phyloP scores from a whole-genome alignment of 768 basidiomycete genomes.

The Melanogaster broomeanus region DNA sequence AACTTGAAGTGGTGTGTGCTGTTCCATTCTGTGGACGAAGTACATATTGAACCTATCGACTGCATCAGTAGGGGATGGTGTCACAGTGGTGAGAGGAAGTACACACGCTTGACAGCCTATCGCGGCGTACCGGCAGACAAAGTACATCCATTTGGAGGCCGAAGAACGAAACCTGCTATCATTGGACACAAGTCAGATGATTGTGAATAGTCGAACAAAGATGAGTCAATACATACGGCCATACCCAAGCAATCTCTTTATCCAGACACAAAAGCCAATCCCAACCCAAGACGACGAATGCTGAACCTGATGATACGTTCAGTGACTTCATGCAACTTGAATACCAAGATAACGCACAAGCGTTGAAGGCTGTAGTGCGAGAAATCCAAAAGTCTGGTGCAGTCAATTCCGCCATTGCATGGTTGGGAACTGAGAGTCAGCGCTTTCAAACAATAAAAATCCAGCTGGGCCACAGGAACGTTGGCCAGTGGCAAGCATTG shows the following conservation, averaged over 20 bases:
- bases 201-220: neutral
- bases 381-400: slow-evolving; percentile 11
- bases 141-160: slow-evolving; percentile 8
- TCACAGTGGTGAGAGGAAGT: neutral
- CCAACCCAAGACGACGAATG: slow-evolving; percentile 3
- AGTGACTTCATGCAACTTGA: neutral
- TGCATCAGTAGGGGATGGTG: neutral
- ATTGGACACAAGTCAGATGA: neutral
- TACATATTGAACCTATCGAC: neutral
- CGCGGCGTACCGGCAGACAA: slow-evolving; percentile 8
- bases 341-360: neutral
- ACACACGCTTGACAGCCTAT: slow-evolving; percentile 10
- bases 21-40: slow-evolving; percentile 7
- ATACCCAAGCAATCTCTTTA: slow-evolving; percentile 8
- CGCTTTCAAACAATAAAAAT: too few species aligned
- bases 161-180: neutral
- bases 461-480: too few species aligned
- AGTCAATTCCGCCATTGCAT: slow-evolving; percentile 5
- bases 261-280: slow-evolving; percentile 12
- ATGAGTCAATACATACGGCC: neutral
- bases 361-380: slow-evolving; percentile 9
- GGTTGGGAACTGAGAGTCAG: neutral
- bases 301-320: neutral
- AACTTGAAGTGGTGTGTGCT: neutral
- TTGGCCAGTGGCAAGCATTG: too few species aligned